Percentiles rank a stretch among this genome's conserved stretches.
These are phyloP conservation scores for Nitzschia sp. DNA, from an alignment of 108 stramenopile genomes.

Conservation along the genomic window DNA sequence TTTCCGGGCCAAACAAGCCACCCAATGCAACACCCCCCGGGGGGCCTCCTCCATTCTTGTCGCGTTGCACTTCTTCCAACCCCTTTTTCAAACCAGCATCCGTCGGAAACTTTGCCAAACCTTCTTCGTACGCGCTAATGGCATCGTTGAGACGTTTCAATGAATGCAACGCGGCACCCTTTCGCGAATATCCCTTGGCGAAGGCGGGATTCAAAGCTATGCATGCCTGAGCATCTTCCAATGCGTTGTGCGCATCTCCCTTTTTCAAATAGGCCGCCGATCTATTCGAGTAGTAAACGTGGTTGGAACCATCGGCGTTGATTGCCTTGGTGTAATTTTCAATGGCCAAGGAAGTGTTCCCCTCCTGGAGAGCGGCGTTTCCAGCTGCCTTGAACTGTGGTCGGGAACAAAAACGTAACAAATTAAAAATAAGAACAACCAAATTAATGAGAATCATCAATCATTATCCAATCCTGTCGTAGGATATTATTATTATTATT, in stretches of 20 bases:
- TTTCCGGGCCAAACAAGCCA: constrained; percentile 81
- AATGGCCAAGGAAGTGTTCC: constrained; percentile 93
- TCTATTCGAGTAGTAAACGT: constrained; percentile 97
- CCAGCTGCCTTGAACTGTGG: constrained; percentile 81
- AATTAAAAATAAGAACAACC: background rate
- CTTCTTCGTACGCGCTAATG: constrained; percentile 90
- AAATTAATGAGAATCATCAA: background rate
- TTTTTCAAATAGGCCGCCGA: constrained; percentile 93
- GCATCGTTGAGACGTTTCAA: constrained; percentile 96
- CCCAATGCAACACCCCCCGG: constrained; percentile 29
- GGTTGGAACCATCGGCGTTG: constrained; percentile 89
- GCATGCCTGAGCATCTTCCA: constrained; percentile 95
- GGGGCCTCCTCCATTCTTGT: constrained; percentile 59
- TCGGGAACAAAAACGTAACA: background rate
- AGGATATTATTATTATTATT: no score
- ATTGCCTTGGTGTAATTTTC: constrained; percentile 96
- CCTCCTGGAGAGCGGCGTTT: constrained; percentile 88
- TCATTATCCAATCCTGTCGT: no score
- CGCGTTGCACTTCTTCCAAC: constrained; percentile 81
- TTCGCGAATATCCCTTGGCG: constrained; percentile 92
- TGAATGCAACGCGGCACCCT: constrained; percentile 94
- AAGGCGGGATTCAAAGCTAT: constrained; percentile 87
- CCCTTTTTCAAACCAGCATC: constrained; percentile 91
- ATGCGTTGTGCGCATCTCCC: constrained; percentile 90
- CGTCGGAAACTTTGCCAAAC: constrained; percentile 83